These are phyloP conservation scores for Pseudoneurospora amorphoporcata DNA, from an alignment of 495 filamentous ascomycete genomes.

Conservation along the genomic window DNA sequence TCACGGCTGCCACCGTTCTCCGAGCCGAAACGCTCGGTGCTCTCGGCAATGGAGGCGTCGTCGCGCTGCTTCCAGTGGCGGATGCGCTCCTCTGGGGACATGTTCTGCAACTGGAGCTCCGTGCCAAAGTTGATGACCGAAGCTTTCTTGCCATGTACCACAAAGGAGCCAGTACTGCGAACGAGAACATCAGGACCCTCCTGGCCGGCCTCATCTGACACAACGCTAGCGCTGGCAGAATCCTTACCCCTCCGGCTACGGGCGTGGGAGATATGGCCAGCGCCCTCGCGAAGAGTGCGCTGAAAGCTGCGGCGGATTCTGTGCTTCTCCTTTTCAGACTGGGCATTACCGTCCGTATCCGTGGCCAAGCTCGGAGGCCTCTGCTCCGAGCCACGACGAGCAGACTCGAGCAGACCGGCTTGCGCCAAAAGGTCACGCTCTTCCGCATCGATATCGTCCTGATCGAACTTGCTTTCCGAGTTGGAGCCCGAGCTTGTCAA, in stretches of 20 bases:
- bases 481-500: slow-evolving; percentile 11
- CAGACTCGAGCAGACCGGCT: slow-evolving; percentile 33
- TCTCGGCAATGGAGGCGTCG: slow-evolving; percentile 8
- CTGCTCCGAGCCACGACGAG: slow-evolving; percentile 6
- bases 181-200: slow-evolving; percentile 56
- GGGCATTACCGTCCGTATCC: slow-evolving; percentile 21
- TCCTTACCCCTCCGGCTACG: slow-evolving; percentile 70
- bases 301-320: slow-evolving; percentile 85
- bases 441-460: slow-evolving; percentile 35
- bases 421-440: slow-evolving; percentile 43
- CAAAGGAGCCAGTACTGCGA: slow-evolving; percentile 78
- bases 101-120: slow-evolving; percentile 80
- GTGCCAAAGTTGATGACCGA: slow-evolving; percentile 89
- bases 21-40: neutral
- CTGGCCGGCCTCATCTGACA: slow-evolving; percentile 50
- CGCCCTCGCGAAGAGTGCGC: slow-evolving; percentile 74
- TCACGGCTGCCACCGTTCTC: slow-evolving; percentile 9
- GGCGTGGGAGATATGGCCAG: slow-evolving; percentile 54
- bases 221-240: slow-evolving; percentile 49
- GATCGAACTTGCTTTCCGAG: slow-evolving; percentile 16
- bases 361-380: slow-evolving; percentile 9
- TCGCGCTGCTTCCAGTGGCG: slow-evolving; percentile 35
- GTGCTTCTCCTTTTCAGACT: slow-evolving; percentile 33
- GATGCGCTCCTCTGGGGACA: slow-evolving; percentile 68
- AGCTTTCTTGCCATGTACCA: slow-evolving; percentile 95